Evolutionary conservation across 306 rosid genomes (phyloP), one percentile per base, ranked within the genome.

Genomic region (Cicer chorassanicum): DNA sequence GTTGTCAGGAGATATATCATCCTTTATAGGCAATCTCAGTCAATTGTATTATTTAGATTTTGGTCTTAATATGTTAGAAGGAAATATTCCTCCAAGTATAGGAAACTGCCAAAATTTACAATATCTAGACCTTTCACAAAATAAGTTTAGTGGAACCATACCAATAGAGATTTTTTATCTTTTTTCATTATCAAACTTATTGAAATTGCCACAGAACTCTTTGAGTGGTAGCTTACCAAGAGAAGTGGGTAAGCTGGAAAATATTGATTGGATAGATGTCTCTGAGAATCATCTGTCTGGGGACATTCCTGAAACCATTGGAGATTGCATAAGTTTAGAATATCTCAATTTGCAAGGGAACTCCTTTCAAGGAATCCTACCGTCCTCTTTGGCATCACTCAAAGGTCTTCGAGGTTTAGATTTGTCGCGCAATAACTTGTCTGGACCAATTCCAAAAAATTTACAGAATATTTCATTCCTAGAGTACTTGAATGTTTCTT

Each of bases 371-470:
- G 85, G 86, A 42, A 70, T 0, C 34, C 11, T 83, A 43, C 88
- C 92, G 21, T 68, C 66, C 5, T 45, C 66, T 8, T 62, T 83
- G 65, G 39, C 54, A 24, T 69, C 74, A 16, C 41, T 73, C 48
- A 81, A 42, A 65, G 74, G 70, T n/a, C 75, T 83, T 14, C 34
- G 2, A 21, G 0, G 1, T 34, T 63, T 83, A 68, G 85, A 85
- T 46, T 15, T 86, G n/a, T 84, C 85, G 0, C 12, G 5, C n/a
- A 88, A 80, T 55, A 70, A 46, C 7, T 74, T 88, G 18, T 65
- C 70, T 0, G 84, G 87, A 11, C 2, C 10, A 14, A 62, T 62
- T 39, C 68, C 68, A 2, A n/a, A 8, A 0, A 21, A 0, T 62
- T 1, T 62, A 8, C 68, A 62, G 6, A 62, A 62, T 7, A 62